Percentiles rank a stretch among this genome's conserved stretches.
phyloP scores from a whole-genome alignment of 768 basidiomycete genomes.

The Suillus cothurnatus region DNA sequence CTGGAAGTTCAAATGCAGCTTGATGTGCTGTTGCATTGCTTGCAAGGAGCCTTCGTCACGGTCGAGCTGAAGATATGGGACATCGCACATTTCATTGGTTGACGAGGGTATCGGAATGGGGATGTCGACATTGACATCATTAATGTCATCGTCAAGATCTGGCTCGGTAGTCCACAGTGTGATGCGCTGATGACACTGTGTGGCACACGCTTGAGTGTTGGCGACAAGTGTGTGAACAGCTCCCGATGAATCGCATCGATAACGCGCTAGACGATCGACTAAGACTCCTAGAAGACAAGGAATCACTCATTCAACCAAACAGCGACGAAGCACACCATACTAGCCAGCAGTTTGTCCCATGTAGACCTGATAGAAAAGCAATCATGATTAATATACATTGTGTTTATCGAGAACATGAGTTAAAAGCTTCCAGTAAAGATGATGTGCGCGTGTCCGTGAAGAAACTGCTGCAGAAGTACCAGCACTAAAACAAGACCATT shows the following conservation, averaged over 20 bases:
- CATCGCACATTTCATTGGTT: constrained; percentile 32
- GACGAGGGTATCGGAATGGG: constrained; percentile 27
- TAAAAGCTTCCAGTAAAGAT: too few relatives aligned
- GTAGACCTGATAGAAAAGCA: too few relatives aligned
- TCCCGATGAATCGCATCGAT: constrained; percentile 82
- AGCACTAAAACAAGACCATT: too few relatives aligned
- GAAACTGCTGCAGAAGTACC: too few relatives aligned
- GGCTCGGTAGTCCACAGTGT: constrained; percentile 77
- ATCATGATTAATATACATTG: too few relatives aligned
- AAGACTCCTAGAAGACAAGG: constrained; percentile 86
- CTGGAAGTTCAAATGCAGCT: constrained; percentile 74
- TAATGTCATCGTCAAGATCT: constrained; percentile 78
- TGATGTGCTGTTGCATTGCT: constrained; percentile 83
- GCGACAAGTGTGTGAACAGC: constrained; percentile 74
- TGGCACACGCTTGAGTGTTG: too few relatives aligned
- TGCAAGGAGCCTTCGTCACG: constrained; percentile 68
- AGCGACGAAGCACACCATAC: too few relatives aligned
- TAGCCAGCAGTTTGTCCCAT: too few relatives aligned
- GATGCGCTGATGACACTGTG: constrained; percentile 72
- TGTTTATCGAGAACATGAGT: too few relatives aligned
- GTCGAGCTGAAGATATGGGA: constrained; percentile 59
- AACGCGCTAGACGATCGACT: constrained; percentile 95
- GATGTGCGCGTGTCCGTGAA: too few relatives aligned
- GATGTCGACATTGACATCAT: constrained; percentile 62
- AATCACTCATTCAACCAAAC: too few relatives aligned